Evolutionary conservation across 352 stramenopile species (phyloP).

Genomic region (Halophytophthora batemanensis): DNA sequence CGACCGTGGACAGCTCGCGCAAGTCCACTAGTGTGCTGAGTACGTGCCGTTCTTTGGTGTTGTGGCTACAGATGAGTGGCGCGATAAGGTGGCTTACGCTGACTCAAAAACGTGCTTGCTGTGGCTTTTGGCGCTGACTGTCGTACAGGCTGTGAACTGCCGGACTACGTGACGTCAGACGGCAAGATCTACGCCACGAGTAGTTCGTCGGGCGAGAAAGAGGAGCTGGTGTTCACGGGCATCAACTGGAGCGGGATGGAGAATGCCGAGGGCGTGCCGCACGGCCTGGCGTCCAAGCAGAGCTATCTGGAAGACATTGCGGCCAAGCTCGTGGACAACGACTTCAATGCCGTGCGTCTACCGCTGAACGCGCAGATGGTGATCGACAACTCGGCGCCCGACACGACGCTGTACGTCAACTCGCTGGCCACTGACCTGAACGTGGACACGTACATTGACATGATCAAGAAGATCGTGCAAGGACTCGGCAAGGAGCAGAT

Average conservation of each 20-base stretch:
- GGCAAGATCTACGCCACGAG: slow-evolving; percentile 68
- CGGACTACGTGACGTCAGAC: slow-evolving; percentile 59
- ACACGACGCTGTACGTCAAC: slow-evolving; percentile 70
- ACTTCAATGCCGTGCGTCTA: slow-evolving; percentile 77
- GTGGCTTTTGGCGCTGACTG: not conserved
- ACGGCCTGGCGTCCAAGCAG: slow-evolving; percentile 68
- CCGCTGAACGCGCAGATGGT: slow-evolving; percentile 85
- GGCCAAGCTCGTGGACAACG: slow-evolving; percentile 51
- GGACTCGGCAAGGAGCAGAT: slow-evolving; percentile 79
- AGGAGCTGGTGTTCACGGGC: slow-evolving; percentile 75
- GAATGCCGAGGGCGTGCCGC: slow-evolving; percentile 71
- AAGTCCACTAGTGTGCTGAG: slow-evolving; percentile 43
- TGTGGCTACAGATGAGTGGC: not conserved
- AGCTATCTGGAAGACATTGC: slow-evolving; percentile 70
- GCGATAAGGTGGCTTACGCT: not conserved
- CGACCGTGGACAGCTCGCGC: slow-evolving; percentile 22
- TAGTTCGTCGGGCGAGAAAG: slow-evolving; percentile 41
- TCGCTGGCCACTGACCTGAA: slow-evolving; percentile 57
- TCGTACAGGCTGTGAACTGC: slow-evolving; percentile 47
- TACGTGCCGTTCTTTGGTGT: slow-evolving; percentile 11
- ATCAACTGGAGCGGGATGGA: slow-evolving; percentile 90
- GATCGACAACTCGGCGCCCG: slow-evolving; percentile 55
- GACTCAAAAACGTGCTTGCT: not conserved
- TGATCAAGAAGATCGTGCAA: slow-evolving; percentile 85
- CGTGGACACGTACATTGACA: slow-evolving; percentile 72